Evolutionary conservation across 2,329 filamentous ascomycete species (phyloP).

Genomic region (Colletotrichum euphorbiae): DNA sequence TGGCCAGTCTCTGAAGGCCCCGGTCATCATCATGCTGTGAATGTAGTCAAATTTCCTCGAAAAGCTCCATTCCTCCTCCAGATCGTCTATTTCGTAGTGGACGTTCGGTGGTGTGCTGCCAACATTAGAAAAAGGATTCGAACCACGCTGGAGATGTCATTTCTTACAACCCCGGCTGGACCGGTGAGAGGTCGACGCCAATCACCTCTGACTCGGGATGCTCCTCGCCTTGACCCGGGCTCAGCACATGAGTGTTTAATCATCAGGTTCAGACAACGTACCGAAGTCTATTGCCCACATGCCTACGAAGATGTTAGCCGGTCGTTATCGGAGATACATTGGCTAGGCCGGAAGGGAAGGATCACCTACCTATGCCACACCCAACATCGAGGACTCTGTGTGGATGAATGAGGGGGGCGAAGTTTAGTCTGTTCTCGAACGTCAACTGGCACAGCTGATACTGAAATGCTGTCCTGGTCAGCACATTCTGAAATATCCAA

Average conservation of each 20-base stretch:
- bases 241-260: neutral
- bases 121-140: constrained; percentile 22
- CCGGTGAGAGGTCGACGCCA: constrained; percentile 61
- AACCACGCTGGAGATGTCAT: neutral
- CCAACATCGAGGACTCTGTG: constrained; percentile 62
- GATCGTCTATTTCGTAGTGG: constrained; percentile 67
- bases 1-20: constrained; percentile 45
- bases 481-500: neutral
- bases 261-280: constrained; percentile 20
- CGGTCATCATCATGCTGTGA: constrained; percentile 50
- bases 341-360: neutral
- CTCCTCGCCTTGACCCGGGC: constrained; percentile 49
- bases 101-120: constrained; percentile 55
- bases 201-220: constrained; percentile 54
- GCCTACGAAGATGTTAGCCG: constrained; percentile 46
- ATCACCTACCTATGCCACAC: constrained; percentile 57
- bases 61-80: constrained; percentile 62
- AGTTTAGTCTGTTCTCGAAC: constrained; percentile 56
- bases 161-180: constrained; percentile 51
- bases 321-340: neutral
- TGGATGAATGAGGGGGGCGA: constrained; percentile 56
- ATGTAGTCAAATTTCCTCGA: constrained; percentile 50
- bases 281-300: constrained; percentile 65
- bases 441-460: constrained; percentile 55
- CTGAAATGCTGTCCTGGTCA: constrained; percentile 46